Conservation (phyloP, 164 flowering plant genomes). For the Kingdonia uniflora region DNA sequence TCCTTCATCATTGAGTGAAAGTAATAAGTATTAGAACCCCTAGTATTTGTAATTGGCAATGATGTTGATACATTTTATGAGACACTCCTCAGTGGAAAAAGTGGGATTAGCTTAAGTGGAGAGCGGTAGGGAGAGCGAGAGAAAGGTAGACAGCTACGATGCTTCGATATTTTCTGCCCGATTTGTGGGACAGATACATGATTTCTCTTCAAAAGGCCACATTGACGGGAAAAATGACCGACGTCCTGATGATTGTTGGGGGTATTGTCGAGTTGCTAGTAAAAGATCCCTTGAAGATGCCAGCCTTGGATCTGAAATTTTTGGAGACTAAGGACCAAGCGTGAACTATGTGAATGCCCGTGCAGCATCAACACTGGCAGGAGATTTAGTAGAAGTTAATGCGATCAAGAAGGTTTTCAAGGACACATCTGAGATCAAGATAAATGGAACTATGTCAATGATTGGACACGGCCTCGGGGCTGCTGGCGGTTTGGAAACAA, state of each 20-base stretch:
- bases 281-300: slow-evolving; percentile 61
- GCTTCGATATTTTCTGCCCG: slow-evolving; percentile 46
- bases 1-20: too few relatives aligned
- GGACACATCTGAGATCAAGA: slow-evolving; percentile 54
- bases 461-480: slow-evolving; percentile 66
- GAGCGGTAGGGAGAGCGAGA: too few relatives aligned
- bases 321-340: slow-evolving; percentile 21
- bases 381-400: slow-evolving; percentile 59
- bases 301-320: slow-evolving; percentile 38
- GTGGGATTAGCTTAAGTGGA: slow-evolving; percentile 55
- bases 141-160: slow-evolving; percentile 67
- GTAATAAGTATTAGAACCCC: too few relatives aligned
- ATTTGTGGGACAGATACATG: slow-evolving; percentile 57
- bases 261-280: slow-evolving; percentile 67
- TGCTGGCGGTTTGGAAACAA: slow-evolving; percentile 63
- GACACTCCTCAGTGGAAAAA: slow-evolving; percentile 56
- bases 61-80: slow-evolving; percentile 55
- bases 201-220: slow-evolving; percentile 52
- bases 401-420: slow-evolving; percentile 56
- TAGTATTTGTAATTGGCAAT: slow-evolving; percentile 65
- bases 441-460: slow-evolving; percentile 67
- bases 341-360: slow-evolving; percentile 61
- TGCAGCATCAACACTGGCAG: slow-evolving; percentile 61
- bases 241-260: slow-evolving; percentile 67
- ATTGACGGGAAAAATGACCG: slow-evolving; percentile 72